Percentiles rank a stretch among this genome's conserved stretches.
These are phyloP conservation scores for Orobanche coerulescens DNA, from an alignment of 257 asterid species.

Conservation along the genomic window DNA sequence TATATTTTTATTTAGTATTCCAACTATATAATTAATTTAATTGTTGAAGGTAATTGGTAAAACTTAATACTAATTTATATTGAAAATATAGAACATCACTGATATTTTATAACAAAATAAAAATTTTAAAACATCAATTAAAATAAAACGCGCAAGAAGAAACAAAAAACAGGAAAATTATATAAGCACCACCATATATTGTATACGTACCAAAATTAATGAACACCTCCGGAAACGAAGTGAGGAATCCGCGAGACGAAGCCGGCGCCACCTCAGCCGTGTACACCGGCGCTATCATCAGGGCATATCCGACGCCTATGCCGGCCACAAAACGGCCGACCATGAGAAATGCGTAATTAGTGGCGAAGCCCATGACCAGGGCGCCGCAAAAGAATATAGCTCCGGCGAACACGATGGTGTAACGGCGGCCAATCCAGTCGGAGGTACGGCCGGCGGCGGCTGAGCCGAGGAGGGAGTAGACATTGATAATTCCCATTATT, in stretches of 20 bases:
- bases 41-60: too few species aligned
- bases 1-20: too few species aligned
- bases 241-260: conserved; percentile 66
- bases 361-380: conserved; percentile 66
- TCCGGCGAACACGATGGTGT: conserved; percentile 58
- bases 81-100: too few species aligned
- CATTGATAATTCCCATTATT: conserved; percentile 46
- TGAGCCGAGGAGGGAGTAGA: conserved; percentile 56
- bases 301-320: conserved; percentile 67
- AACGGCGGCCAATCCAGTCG: conserved; percentile 67
- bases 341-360: conserved; percentile 63
- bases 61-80: too few species aligned
- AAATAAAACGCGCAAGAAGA: not conserved
- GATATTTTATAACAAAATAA: too few species aligned
- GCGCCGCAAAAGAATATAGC: conserved; percentile 62
- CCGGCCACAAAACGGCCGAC: conserved; percentile 73
- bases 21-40: too few species aligned
- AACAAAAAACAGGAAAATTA: not conserved
- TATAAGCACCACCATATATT: not conserved
- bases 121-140: not conserved
- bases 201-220: conserved; percentile 44
- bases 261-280: conserved; percentile 81
- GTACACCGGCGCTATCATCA: conserved; percentile 78
- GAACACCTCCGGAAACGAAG: conserved; percentile 77
- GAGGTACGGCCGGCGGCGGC: conserved; percentile 75